Evolutionary conservation across 768 basidiomycete genomes (phyloP).

Genomic region (Phallus indusiatus): DNA sequence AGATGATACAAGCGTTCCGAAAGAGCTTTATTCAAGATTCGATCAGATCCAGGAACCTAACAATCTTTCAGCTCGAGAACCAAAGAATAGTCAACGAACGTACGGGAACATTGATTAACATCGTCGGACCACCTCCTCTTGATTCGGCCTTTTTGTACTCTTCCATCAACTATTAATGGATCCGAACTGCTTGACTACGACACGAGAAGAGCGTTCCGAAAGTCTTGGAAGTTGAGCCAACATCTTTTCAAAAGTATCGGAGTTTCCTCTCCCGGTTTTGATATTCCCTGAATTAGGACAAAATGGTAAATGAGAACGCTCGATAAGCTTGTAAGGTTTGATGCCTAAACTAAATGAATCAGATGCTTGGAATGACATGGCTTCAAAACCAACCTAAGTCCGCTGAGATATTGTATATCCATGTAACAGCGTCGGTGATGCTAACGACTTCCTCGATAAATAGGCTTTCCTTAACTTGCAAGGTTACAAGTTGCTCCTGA

Average conservation of each 20-base stretch:
- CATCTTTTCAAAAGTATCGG: slow-evolving; percentile 18
- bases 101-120: not conserved
- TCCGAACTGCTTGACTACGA: slow-evolving; percentile 13
- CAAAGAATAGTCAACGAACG: not conserved
- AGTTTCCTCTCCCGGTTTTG: slow-evolving; percentile 10
- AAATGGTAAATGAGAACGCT: slow-evolving; percentile 14
- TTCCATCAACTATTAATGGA: slow-evolving; percentile 13
- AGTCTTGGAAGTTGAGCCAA: slow-evolving; percentile 13
- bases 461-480: slow-evolving; percentile 11
- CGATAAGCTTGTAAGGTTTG: slow-evolving; percentile 10
- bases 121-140: not conserved
- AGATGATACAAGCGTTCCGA: not conserved
- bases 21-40: not conserved
- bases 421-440: slow-evolving; percentile 10
- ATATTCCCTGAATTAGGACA: slow-evolving; percentile 5
- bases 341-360: not conserved
- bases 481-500: slow-evolving; percentile 4
- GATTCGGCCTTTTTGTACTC: slow-evolving; percentile 10
- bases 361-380: not conserved
- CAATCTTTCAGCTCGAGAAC: not conserved
- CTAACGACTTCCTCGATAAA: slow-evolving; percentile 3
- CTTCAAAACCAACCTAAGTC: slow-evolving; percentile 8
- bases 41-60: not conserved
- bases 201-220: slow-evolving; percentile 13
- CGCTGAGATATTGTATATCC: slow-evolving; percentile 14